Conservation (phyloP, 23 red algal genomes). For the Gracilaria gracilis region DNA sequence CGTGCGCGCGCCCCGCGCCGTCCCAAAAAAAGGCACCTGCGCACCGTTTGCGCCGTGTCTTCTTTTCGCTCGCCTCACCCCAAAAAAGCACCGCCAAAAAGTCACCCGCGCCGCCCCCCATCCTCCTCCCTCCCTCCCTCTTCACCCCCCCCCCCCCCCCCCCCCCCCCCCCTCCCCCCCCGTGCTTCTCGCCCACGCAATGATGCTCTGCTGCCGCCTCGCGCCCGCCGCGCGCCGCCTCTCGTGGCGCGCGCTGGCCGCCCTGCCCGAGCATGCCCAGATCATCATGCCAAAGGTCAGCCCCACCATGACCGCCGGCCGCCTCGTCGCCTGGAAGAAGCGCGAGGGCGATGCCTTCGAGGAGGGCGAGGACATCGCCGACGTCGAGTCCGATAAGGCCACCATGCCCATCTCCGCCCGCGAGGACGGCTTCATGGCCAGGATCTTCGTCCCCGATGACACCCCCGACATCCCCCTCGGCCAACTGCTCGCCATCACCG, state of each 20-base stretch:
- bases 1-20: neutral
- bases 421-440: conserved; percentile 71
- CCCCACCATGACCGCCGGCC: conserved; percentile 94
- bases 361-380: conserved; percentile 89
- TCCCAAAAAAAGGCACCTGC: neutral
- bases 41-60: too few relatives aligned
- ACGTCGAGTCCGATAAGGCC: conserved; percentile 98
- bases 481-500: conserved; percentile 84
- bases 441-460: conserved; percentile 81
- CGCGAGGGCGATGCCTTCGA: conserved; percentile 88
- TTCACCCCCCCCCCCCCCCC: neutral
- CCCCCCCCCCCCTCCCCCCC: neutral
- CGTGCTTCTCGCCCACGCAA: neutral
- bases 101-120: neutral
- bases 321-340: conserved; percentile 88
- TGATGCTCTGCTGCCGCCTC: neutral
- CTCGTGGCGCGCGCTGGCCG: conserved; percentile 35
- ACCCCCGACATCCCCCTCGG: conserved; percentile 90
- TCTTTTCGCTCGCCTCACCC: neutral
- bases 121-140: neutral
- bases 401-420: conserved; percentile 79
- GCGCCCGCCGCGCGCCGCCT: conserved; percentile 23
- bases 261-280: conserved; percentile 70
- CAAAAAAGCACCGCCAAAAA: conserved; percentile 11
- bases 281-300: conserved; percentile 92